Percentiles rank a stretch among this genome's conserved stretches.
Evolutionary conservation across 768 basidiomycete species (phyloP).

Genomic region (Macrolepiota fuliginosa): DNA sequence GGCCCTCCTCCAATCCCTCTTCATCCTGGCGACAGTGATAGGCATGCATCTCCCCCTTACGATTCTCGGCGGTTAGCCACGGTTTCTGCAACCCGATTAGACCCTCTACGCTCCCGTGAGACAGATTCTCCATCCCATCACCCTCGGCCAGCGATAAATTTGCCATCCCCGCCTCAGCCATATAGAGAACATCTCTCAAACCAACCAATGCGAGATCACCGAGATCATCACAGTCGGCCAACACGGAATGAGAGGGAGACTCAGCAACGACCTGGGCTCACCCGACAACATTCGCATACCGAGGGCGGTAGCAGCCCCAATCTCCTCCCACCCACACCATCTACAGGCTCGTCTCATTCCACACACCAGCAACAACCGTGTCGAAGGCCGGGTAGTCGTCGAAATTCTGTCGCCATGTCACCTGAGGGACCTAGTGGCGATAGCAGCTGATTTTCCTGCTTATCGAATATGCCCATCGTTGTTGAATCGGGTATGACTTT

Average conservation of each 20-base stretch:
- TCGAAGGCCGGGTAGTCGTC: conserved; percentile 28
- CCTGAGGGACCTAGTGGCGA: conserved; percentile 23
- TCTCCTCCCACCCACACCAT: not conserved
- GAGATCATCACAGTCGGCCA: conserved; percentile 20
- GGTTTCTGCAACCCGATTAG: conserved; percentile 46
- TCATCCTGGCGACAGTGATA: conserved; percentile 28
- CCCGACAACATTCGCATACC: conserved; percentile 22
- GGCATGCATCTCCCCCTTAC: conserved; percentile 46
- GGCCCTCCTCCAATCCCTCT: conserved; percentile 27
- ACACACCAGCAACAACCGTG: conserved; percentile 8
- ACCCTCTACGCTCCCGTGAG: conserved; percentile 34
- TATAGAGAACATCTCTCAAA: conserved; percentile 29
- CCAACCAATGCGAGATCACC: conserved; percentile 16
- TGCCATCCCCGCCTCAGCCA: conserved; percentile 32
- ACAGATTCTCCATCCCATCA: conserved; percentile 24
- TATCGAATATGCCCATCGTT: not conserved
- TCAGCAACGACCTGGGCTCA: conserved; percentile 24
- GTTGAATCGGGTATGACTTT: not conserved
- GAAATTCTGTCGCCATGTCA: conserved; percentile 36
- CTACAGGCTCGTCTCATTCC: conserved; percentile 5
- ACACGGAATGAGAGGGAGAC: conserved; percentile 15
- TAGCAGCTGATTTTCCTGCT: conserved; percentile 1
- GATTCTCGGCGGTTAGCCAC: conserved; percentile 47
- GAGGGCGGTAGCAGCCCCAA: conserved; percentile 6
- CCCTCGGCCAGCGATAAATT: conserved; percentile 16